Evolutionary conservation across 2,329 filamentous ascomycete genomes (phyloP), one percentile per base, ranked within the genome.

Genomic region (Trichocomaceae sp.): DNA sequence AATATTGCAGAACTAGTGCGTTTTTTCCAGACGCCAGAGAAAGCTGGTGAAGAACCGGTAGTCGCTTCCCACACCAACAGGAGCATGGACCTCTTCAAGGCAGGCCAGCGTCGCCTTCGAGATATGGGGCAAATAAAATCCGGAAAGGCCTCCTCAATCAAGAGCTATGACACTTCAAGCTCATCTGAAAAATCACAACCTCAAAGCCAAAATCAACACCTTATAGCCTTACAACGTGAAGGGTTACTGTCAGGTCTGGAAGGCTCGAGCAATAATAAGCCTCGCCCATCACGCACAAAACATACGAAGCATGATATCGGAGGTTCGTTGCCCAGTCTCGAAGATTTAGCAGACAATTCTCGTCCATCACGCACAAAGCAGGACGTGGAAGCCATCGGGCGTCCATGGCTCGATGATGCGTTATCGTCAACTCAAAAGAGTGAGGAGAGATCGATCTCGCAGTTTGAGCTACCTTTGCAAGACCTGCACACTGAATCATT

Each of bases 371-470:
- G 58, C 45, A 64, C 65, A 33, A 64, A 58, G 54, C 62, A 64
- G 35, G 69, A 72, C 48, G 66, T 72, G 19, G 69, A 72, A 55
- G 64, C 59, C 22, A 71, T 71, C 50, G 70, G 69, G 22, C 69
- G 65, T 50, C 69, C 69, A 49, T 72, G 69, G 69, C 57, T 72
- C 42, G 63, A 62, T 31, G 64, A 64, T 50, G 63, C 62, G n/a
- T 59, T 37, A 60, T 64, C 42, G 56, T 48, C 17, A 58, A 53
- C 20, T 60, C 51, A 42, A 49, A 56, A 26, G 22, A n/a, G 39
- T 26, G 54, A 47, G 19, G 47, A 26, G 35, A 55, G 46, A 39
- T 55, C 52, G 22, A 47, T 23, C 22, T 50, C 47, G 50, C 60
- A 60, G 6, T 62, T 59, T 45, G 57, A 56, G 8, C 45, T 69